phyloP scores from a whole-genome alignment of 2,329 filamentous ascomycete species.

The Aureobasidium zeae region DNA sequence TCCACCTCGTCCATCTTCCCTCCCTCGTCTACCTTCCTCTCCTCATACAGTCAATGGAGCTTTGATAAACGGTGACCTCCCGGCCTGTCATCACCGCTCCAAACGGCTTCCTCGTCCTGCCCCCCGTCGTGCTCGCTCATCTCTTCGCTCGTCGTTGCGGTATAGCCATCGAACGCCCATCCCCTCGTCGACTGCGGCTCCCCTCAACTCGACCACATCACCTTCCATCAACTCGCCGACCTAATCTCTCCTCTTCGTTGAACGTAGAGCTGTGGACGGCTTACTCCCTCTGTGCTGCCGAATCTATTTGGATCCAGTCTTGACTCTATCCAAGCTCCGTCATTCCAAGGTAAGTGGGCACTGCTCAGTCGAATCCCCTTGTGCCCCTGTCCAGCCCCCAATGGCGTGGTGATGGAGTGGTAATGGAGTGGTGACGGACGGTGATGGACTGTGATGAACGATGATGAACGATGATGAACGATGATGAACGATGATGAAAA shows the following conservation, averaged over 20 bases:
- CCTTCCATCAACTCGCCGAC: constrained; percentile 11
- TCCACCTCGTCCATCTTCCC: too few species aligned
- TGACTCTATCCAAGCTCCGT: not conserved
- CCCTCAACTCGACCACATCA: constrained; percentile 16
- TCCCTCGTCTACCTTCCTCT: constrained; percentile 6
- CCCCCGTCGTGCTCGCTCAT: constrained; percentile 2
- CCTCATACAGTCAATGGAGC: constrained; percentile 15
- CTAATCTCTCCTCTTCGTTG: constrained; percentile 36
- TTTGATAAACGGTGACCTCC: constrained; percentile 13
- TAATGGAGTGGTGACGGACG: not conserved
- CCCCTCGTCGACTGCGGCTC: constrained; percentile 7
- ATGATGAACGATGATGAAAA: not conserved
- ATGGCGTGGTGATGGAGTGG: not conserved
- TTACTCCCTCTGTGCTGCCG: constrained; percentile 2
- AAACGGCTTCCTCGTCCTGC: constrained; percentile 5
- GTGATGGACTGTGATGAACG: too few species aligned
- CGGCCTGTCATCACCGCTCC: constrained; percentile 5
- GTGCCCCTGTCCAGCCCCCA: not conserved
- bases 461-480: not conserved
- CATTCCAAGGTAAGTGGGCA: constrained; percentile 8
- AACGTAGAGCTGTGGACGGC: constrained; percentile 27
- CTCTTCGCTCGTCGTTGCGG: not conserved
- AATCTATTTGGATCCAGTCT: constrained; percentile 3
- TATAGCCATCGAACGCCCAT: constrained; percentile 12
- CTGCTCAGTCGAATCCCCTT: constrained; percentile 2